Conservation (phyloP, 2,329 filamentous ascomycete species). For the Geosmithia morbida region DNA sequence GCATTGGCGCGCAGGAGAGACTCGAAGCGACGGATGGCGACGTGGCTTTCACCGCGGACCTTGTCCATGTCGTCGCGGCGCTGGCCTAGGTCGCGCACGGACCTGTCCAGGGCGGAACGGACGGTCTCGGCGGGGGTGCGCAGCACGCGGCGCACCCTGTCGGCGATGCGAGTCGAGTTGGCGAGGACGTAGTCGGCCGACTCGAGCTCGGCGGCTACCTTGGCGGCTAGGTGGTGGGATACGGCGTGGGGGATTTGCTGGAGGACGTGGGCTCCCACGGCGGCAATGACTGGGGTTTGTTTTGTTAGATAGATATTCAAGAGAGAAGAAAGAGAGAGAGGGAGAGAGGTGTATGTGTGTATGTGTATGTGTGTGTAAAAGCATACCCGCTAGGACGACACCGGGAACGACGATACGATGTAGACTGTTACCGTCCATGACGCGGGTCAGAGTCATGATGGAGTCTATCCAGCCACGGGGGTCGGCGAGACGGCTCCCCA, state of each 20-base stretch:
- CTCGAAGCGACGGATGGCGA: slow-evolving; percentile 78
- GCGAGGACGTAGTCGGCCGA: slow-evolving; percentile 84
- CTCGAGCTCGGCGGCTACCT: slow-evolving; percentile 67
- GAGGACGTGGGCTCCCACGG: slow-evolving; percentile 67
- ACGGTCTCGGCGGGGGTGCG: slow-evolving; percentile 79
- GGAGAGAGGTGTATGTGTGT: neutral
- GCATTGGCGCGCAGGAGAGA: slow-evolving; percentile 56
- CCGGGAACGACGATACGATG: slow-evolving; percentile 39
- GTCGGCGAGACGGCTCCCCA: slow-evolving; percentile 25
- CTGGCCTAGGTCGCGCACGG: slow-evolving; percentile 66
- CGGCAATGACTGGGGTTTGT: slow-evolving; percentile 8
- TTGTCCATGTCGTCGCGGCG: slow-evolving; percentile 76
- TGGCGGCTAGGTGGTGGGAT: slow-evolving; percentile 69
- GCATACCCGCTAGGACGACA: slow-evolving; percentile 19
- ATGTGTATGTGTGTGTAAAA: neutral
- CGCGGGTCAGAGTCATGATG: slow-evolving; percentile 62
- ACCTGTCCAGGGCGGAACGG: slow-evolving; percentile 67
- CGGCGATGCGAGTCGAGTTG: slow-evolving; percentile 73
- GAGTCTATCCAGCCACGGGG: slow-evolving; percentile 61
- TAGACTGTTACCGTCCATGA: slow-evolving; percentile 70
- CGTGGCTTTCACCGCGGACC: slow-evolving; percentile 68
- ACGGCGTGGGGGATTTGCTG: slow-evolving; percentile 81
- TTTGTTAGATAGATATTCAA: no score
- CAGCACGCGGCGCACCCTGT: slow-evolving; percentile 77
- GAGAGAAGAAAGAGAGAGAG: neutral